phyloP scores from a whole-genome alignment of 441 rosid genomes.

The Raphanus hybrid region DNA sequence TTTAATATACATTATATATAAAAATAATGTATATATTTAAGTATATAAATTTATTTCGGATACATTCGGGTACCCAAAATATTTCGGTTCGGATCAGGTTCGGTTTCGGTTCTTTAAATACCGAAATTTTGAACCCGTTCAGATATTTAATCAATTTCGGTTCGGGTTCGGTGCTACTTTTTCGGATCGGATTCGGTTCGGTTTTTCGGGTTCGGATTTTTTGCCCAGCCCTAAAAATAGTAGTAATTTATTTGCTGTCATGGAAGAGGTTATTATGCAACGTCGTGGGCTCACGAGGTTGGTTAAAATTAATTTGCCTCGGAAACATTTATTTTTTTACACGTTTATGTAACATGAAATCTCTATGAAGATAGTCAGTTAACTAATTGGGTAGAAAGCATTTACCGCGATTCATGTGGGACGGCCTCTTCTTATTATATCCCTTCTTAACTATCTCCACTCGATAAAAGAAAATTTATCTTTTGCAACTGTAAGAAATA shows the following conservation, averaged over 20 bases:
- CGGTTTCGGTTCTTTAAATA: no score
- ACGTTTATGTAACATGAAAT: conserved; percentile 40
- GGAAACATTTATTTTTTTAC: conserved; percentile 32
- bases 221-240: no score
- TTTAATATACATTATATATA: no score
- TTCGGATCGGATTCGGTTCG: no score
- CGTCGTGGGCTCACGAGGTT: conserved; percentile 45
- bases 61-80: no score
- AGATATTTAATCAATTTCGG: no score
- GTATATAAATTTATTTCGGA: no score
- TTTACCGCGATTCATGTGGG: conserved; percentile 86
- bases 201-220: no score
- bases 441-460: conserved; percentile 11
- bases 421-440: conserved; percentile 51
- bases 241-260: conserved; percentile 15
- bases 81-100: no score
- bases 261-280: conserved; percentile 31
- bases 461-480: background rate
- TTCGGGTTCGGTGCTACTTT: no score
- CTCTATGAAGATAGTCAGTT: conserved; percentile 30
- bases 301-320: background rate
- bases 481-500: background rate
- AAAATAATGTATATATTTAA: no score
- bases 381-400: conserved; percentile 49
- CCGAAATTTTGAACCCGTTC: no score